Evolutionary conservation across 192 early-diverging fungal species (phyloP).

Genomic region (Podila epigama): DNA sequence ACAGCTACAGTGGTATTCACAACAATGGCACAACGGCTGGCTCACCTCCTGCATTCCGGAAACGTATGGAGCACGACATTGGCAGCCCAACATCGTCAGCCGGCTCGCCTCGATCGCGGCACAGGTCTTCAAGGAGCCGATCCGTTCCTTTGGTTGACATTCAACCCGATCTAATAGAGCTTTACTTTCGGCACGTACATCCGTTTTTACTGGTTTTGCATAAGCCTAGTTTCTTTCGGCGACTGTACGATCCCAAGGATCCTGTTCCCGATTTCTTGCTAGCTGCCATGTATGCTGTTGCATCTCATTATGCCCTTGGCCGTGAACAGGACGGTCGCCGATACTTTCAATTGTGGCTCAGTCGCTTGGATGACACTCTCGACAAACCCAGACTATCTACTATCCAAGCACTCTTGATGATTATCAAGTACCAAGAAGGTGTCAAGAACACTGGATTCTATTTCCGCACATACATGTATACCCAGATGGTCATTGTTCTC

Average conservation of each 20-base stretch:
- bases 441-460: constrained; percentile 55
- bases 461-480: constrained; percentile 55
- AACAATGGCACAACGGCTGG: too few relatives aligned
- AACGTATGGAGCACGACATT: background rate
- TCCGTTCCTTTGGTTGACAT: constrained; percentile 31
- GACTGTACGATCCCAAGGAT: constrained; percentile 50
- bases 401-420: constrained; percentile 57
- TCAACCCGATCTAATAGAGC: constrained; percentile 38
- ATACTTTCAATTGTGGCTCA: constrained; percentile 30
- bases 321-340: constrained; percentile 27
- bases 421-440: constrained; percentile 60
- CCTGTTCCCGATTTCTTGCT: constrained; percentile 57
- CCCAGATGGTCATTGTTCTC: constrained; percentile 50
- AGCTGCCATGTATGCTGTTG: constrained; percentile 61
- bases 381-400: constrained; percentile 60
- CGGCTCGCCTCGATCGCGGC: constrained; percentile 5
- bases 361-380: constrained; percentile 54
- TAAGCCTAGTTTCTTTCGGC: constrained; percentile 54
- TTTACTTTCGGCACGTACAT: constrained; percentile 63
- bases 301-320: constrained; percentile 45
- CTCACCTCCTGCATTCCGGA: too few relatives aligned
- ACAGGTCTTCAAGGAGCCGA: constrained; percentile 18
- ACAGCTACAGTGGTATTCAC: too few relatives aligned
- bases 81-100: background rate
- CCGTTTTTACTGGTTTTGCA: constrained; percentile 60